phyloP scores from a whole-genome alignment of 768 basidiomycete genomes.

The Panaeolus cyanescens region DNA sequence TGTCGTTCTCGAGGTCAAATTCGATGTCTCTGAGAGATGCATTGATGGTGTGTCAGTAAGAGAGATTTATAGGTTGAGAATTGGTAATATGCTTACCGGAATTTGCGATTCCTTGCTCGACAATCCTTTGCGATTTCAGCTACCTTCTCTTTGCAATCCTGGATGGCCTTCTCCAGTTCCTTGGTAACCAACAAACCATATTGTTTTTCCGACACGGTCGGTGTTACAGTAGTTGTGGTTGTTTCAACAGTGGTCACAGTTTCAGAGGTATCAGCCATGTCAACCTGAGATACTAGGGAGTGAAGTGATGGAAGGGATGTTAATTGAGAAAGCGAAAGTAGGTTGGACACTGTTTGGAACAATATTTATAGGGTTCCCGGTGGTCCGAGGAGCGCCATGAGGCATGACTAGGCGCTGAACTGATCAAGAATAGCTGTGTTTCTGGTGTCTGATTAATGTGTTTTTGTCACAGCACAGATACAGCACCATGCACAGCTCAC shows the following conservation, averaged over 20 bases:
- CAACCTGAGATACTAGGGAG: background rate
- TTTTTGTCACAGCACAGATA: background rate
- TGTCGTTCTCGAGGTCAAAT: conserved; percentile 59
- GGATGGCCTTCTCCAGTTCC: conserved; percentile 50
- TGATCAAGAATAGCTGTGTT: too few species aligned
- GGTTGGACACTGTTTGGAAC: too few species aligned
- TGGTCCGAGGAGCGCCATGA: background rate
- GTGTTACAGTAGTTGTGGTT: background rate
- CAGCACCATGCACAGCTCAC: too few species aligned
- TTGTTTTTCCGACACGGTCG: background rate
- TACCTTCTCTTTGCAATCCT: conserved; percentile 47
- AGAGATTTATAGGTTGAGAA: background rate
- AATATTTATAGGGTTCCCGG: background rate
- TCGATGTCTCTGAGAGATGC: conserved; percentile 46
- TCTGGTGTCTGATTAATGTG: background rate
- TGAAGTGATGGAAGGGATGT: background rate
- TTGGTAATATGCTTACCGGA: conserved; percentile 36
- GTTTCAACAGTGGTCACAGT: background rate
- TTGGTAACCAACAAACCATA: conserved; percentile 30
- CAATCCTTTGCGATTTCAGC: conserved; percentile 48
- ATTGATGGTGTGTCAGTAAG: background rate
- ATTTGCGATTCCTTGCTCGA: conserved; percentile 46
- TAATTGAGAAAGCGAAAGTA: too few species aligned
- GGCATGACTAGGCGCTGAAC: background rate
- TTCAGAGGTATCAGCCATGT: background rate